Percentiles rank a stretch among this genome's conserved stretches.
phyloP scores from a whole-genome alignment of 176 grass and related monocot genomes.

The Saccharum spontaneum region DNA sequence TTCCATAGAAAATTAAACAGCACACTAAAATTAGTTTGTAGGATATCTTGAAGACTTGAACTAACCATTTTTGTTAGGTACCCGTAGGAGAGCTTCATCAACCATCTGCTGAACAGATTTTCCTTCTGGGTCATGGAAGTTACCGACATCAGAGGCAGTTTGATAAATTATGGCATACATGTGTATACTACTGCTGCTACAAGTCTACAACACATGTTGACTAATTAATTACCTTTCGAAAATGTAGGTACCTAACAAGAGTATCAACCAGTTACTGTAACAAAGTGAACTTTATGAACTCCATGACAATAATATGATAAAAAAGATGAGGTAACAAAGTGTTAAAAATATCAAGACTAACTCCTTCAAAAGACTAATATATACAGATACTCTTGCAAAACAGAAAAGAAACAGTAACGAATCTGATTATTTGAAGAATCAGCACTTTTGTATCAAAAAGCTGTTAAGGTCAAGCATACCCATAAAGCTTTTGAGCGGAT shows the following conservation, averaged over 20 bases:
- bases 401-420: not conserved
- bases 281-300: not conserved
- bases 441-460: not conserved
- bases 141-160: not conserved
- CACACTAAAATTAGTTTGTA: not conserved
- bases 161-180: not conserved
- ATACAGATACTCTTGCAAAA: not conserved
- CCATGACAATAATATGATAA: not conserved
- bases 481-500: not conserved
- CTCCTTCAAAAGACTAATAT: not conserved
- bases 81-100: conserved; percentile 75
- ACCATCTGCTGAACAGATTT: conserved; percentile 98
- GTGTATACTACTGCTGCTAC: not conserved
- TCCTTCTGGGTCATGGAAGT: conserved; percentile 67
- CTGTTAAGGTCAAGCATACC: not conserved
- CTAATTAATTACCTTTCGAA: not conserved
- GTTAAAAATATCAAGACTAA: not conserved
- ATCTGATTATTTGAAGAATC: not conserved
- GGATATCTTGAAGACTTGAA: conserved; percentile 33
- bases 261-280: not conserved
- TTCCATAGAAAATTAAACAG: conserved; percentile 1
- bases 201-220: not conserved
- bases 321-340: not conserved
- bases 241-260: not conserved
- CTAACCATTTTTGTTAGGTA: conserved; percentile 82